phyloP scores from a whole-genome alignment of 2,329 filamentous ascomycete species.

The Scleromitrula shiraiana region DNA sequence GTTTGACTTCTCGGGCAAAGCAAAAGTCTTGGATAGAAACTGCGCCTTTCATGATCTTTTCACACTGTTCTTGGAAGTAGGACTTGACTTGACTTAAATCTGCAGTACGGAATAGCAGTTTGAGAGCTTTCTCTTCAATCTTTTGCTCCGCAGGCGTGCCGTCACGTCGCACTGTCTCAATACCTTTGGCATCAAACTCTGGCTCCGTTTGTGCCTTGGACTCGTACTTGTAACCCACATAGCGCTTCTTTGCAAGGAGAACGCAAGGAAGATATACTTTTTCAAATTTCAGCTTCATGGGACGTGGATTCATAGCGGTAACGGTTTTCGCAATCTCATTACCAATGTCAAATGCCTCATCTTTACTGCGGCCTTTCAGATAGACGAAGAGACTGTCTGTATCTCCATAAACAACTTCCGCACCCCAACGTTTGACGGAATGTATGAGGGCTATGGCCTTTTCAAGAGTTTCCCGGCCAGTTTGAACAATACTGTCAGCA shows the following conservation, averaged over 20 bases:
- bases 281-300: constrained; percentile 94
- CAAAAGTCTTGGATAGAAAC: constrained; percentile 94
- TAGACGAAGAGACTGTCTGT: constrained; percentile 93
- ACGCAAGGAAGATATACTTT: constrained; percentile 97
- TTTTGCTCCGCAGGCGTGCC: constrained; percentile 94
- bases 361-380: constrained; percentile 76
- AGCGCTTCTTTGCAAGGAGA: constrained; percentile 91
- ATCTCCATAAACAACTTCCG: constrained; percentile 96
- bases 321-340: constrained; percentile 84
- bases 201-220: constrained; percentile 64
- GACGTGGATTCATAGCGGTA: constrained; percentile 82
- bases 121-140: constrained; percentile 87
- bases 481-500: constrained; percentile 96
- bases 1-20: constrained; percentile 84
- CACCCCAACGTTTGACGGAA: constrained; percentile 76
- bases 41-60: constrained; percentile 82
- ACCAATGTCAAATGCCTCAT: constrained; percentile 86
- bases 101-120: constrained; percentile 79
- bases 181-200: constrained; percentile 95
- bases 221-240: constrained; percentile 97
- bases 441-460: constrained; percentile 91
- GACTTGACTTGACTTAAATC: constrained; percentile 82
- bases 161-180: constrained; percentile 92
- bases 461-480: constrained; percentile 87
- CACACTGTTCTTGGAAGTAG: constrained; percentile 85